phyloP scores from a whole-genome alignment of 371 early-diverging fungal genomes.

The Zychaea mexicana region DNA sequence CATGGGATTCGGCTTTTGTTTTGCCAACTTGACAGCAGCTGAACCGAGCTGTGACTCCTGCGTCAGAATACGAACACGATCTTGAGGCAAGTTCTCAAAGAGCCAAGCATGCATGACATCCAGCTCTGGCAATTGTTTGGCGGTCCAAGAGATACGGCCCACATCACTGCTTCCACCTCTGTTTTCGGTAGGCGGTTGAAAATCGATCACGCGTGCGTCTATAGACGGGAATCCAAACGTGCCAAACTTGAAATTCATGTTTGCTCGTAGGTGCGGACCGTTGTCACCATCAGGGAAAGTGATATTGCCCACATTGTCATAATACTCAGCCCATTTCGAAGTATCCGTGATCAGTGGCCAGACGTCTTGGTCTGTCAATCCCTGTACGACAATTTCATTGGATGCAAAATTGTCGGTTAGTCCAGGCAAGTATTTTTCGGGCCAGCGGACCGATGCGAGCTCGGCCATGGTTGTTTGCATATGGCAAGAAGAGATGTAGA shows the following conservation, averaged over 20 bases:
- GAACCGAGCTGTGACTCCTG: conserved; percentile 19
- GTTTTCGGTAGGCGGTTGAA: conserved; percentile 1
- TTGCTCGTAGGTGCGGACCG: conserved; percentile 2
- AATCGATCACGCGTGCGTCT: conserved; percentile 2
- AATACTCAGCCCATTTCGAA: conserved; percentile 5
- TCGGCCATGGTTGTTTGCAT: too few relatives aligned
- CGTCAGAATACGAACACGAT: conserved; percentile 16
- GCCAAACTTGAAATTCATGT: conserved; percentile 12
- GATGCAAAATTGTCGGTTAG: conserved; percentile 19
- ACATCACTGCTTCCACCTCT: background rate
- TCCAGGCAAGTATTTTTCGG: conserved; percentile 5
- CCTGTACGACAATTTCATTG: conserved; percentile 17
- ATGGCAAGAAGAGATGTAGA: too few relatives aligned
- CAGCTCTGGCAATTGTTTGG: conserved; percentile 13
- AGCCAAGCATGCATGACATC: conserved; percentile 19
- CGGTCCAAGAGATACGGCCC: conserved; percentile 15
- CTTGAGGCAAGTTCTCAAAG: conserved; percentile 9
- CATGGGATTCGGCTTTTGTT: conserved; percentile 17
- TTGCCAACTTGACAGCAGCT: conserved; percentile 6
- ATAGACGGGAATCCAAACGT: conserved; percentile 19
- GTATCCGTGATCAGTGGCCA: conserved; percentile 12
- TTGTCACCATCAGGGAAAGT: conserved; percentile 11
- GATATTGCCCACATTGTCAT: conserved; percentile 12
- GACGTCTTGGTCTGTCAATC: conserved; percentile 8
- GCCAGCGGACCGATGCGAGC: conserved; percentile 21